Evolutionary conservation across 352 stramenopile genomes (phyloP).

Genomic region (Pythium aristosporum): DNA sequence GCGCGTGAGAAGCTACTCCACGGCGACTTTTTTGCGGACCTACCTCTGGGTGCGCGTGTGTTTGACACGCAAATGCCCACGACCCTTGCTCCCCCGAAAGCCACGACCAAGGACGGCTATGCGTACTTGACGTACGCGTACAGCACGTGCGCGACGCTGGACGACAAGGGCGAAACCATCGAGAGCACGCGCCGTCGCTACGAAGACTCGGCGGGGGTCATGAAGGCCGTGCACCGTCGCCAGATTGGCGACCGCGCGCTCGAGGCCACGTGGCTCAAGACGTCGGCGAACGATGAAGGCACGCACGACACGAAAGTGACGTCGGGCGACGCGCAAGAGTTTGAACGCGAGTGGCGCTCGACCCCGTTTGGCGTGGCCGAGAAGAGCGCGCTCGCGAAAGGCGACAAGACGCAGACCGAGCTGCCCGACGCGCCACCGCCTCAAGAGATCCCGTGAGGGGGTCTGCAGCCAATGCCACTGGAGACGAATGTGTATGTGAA

Average conservation of each 20-base stretch:
- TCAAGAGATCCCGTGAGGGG: slow-evolving; percentile 47
- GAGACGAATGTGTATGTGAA: not conserved
- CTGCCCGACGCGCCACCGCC: slow-evolving; percentile 45
- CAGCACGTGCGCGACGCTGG: slow-evolving; percentile 53
- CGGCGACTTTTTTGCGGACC: slow-evolving; percentile 52
- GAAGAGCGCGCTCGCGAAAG: slow-evolving; percentile 38
- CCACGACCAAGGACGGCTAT: slow-evolving; percentile 46
- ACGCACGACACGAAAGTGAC: slow-evolving; percentile 38
- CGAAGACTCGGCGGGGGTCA: slow-evolving; percentile 52
- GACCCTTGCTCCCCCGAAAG: slow-evolving; percentile 29
- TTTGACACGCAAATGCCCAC: slow-evolving; percentile 46
- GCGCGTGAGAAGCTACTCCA: slow-evolving; percentile 23
- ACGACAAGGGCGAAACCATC: slow-evolving; percentile 44
- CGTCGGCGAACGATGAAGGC: slow-evolving; percentile 40
- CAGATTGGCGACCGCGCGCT: slow-evolving; percentile 41
- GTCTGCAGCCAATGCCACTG: no score
- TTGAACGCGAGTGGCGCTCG: slow-evolving; percentile 49
- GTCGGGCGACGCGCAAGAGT: slow-evolving; percentile 37
- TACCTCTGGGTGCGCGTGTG: slow-evolving; percentile 43
- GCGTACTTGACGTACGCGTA: slow-evolving; percentile 67
- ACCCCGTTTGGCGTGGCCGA: slow-evolving; percentile 65
- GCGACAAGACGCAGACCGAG: slow-evolving; percentile 38
- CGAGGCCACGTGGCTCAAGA: slow-evolving; percentile 54
- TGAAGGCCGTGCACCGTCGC: slow-evolving; percentile 67
- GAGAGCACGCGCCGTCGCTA: slow-evolving; percentile 64